Conservation (phyloP, 192 early-diverging fungal genomes). For the Backusella macrospora region DNA sequence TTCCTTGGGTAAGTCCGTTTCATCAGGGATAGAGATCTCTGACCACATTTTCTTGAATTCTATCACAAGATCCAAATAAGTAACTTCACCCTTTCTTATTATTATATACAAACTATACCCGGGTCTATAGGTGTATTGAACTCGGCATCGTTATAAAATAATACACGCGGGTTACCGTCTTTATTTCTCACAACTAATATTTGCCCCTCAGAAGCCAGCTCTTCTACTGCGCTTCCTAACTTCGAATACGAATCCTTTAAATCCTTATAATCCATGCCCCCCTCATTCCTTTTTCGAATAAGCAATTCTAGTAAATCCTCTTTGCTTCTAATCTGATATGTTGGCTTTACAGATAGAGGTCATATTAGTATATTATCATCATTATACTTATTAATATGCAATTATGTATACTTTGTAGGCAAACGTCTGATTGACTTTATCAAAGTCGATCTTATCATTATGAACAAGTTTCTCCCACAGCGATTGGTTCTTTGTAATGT, state of each 20-base stretch:
- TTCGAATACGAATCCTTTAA: constrained; percentile 78
- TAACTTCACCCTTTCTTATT: not conserved
- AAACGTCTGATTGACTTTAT: constrained; percentile 58
- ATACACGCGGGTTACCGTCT: constrained; percentile 61
- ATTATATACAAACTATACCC: constrained; percentile 30
- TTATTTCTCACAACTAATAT: constrained; percentile 70
- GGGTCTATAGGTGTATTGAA: constrained; percentile 57
- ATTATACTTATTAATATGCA: not conserved
- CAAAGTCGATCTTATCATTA: constrained; percentile 70
- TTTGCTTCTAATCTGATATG: constrained; percentile 68
- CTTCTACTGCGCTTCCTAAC: constrained; percentile 53
- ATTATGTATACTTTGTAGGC: constrained; percentile 60
- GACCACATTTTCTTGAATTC: constrained; percentile 81
- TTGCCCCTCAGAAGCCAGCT: constrained; percentile 53
- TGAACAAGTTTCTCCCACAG: constrained; percentile 59
- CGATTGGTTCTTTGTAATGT: constrained; percentile 55
- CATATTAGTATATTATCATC: not conserved
- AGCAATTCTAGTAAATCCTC: constrained; percentile 73
- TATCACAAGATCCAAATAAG: constrained; percentile 34
- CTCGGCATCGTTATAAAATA: constrained; percentile 68
- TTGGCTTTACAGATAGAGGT: constrained; percentile 48
- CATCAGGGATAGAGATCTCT: constrained; percentile 68
- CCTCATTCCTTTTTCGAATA: constrained; percentile 51
- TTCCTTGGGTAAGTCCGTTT: constrained; percentile 69
- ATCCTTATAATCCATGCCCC: constrained; percentile 75